A percentile compares a stretch with the other conserved stretches of the same genome.
Evolutionary conservation across 805 yeast genomes (phyloP).

Genomic region (Lipomyces lipofer): DNA sequence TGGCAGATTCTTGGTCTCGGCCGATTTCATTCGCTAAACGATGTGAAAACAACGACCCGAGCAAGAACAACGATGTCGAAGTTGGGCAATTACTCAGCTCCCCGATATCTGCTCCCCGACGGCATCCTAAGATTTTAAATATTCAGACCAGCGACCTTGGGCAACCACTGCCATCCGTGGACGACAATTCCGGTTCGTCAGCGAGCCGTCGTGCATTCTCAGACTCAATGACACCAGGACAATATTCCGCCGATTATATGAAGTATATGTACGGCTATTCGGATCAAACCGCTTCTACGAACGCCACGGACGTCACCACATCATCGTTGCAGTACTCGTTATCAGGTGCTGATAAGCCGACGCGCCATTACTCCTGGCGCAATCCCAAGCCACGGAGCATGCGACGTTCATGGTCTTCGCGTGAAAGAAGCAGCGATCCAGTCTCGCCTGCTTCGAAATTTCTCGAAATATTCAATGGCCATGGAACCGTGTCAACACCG

Average conservation of each 20-base stretch:
- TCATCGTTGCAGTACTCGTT: conserved; percentile 22
- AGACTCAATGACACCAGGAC: not conserved
- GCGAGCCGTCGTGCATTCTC: not conserved
- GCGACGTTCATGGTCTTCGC: conserved; percentile 21
- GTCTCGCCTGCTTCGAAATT: conserved; percentile 26
- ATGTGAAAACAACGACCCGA: not conserved
- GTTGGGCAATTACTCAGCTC: not conserved
- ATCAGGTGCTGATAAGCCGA: conserved; percentile 2
- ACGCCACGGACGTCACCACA: conserved; percentile 6
- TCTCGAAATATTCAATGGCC: conserved; percentile 15
- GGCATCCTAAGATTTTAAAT: not conserved
- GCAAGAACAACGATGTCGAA: not conserved
- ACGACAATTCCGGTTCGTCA: too few species aligned
- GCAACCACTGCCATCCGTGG: not conserved
- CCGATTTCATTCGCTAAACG: not conserved
- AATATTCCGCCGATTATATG: not conserved
- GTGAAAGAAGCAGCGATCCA: conserved; percentile 10
- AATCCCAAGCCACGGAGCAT: conserved; percentile 24
- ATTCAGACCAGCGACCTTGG: conserved; percentile 3
- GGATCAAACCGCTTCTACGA: not conserved
- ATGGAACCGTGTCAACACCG: conserved; percentile 2
- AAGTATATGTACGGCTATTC: not conserved
- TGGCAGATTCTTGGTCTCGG: not conserved
- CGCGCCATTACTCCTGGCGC: conserved; percentile 27
- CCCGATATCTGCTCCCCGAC: not conserved